Conservation (phyloP, 2,329 filamentous ascomycete genomes). For the Aureobasidium mangrovei region DNA sequence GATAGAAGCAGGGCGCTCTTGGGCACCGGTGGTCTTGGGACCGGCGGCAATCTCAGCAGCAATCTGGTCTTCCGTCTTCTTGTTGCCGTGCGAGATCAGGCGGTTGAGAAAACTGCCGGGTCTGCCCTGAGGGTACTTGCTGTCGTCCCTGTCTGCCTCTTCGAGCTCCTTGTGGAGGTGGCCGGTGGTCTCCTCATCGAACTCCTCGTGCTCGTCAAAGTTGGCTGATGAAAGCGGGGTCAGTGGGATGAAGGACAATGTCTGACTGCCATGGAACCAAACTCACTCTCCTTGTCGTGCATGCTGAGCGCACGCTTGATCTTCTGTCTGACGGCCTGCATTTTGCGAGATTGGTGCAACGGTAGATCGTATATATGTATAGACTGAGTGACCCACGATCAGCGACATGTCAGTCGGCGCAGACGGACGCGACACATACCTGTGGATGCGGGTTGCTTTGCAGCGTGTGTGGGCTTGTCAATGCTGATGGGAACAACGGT, state of each 20-base stretch:
- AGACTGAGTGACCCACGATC: neutral
- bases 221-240: conserved; percentile 14
- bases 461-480: neutral
- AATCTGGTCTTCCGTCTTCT: conserved; percentile 32
- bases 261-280: neutral
- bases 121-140: conserved; percentile 22
- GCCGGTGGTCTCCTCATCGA: conserved; percentile 31
- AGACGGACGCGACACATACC: neutral
- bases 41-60: conserved; percentile 13
- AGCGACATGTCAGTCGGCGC: neutral
- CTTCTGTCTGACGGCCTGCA: conserved; percentile 29
- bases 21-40: neutral
- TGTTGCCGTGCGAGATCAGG: conserved; percentile 31
- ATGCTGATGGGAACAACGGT: neutral
- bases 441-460: neutral
- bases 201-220: conserved; percentile 24
- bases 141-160: conserved; percentile 26
- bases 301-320: conserved; percentile 30
- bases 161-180: conserved; percentile 29
- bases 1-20: neutral
- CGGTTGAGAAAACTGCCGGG: conserved; percentile 30
- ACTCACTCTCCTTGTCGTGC: conserved; percentile 29
- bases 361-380: neutral
- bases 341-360: conserved; percentile 20
- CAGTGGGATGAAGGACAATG: neutral